These are phyloP conservation scores for Trametes coccinea DNA, from an alignment of 768 basidiomycete species.

Conservation along the genomic window DNA sequence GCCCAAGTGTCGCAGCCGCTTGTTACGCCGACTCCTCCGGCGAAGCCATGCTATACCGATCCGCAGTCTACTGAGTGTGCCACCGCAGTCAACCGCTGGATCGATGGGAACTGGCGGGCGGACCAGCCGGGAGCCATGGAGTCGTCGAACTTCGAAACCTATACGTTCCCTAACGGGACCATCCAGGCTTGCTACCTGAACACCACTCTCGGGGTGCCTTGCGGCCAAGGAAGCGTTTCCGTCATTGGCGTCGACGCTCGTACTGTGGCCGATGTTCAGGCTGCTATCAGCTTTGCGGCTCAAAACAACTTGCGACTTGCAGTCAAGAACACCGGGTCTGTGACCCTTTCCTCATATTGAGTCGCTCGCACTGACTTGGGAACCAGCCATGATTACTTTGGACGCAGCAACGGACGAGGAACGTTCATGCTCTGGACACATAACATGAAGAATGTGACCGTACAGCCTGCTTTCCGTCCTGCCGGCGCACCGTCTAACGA, in stretches of 20 bases:
- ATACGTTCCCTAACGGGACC: constrained; percentile 42
- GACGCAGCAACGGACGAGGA: constrained; percentile 30
- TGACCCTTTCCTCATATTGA: not conserved
- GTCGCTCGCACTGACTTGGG: constrained; percentile 21
- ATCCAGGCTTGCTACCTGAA: constrained; percentile 54
- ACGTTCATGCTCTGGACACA: constrained; percentile 41
- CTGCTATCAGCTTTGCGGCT: constrained; percentile 25
- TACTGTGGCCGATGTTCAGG: constrained; percentile 32
- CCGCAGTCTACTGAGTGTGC: not conserved
- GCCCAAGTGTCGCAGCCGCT: constrained; percentile 45
- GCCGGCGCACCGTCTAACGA: constrained; percentile 29
- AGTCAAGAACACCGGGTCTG: constrained; percentile 31
- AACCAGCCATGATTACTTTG: constrained; percentile 6
- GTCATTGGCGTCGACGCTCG: constrained; percentile 22
- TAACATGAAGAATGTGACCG: constrained; percentile 40
- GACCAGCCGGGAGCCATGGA: constrained; percentile 43
- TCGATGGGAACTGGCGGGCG: constrained; percentile 42
- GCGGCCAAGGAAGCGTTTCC: constrained; percentile 45
- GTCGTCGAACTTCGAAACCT: constrained; percentile 34
- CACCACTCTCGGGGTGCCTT: constrained; percentile 39
- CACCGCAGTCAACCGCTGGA: constrained; percentile 18
- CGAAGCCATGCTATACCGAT: constrained; percentile 40
- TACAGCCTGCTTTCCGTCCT: constrained; percentile 34
- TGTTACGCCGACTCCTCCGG: constrained; percentile 38
- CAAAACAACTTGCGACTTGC: constrained; percentile 24